A percentile compares a stretch with the other conserved stretches of the same genome.
Evolutionary conservation across 148 eudicot genomes (phyloP).

Genomic region (Amaranthus palmeri): DNA sequence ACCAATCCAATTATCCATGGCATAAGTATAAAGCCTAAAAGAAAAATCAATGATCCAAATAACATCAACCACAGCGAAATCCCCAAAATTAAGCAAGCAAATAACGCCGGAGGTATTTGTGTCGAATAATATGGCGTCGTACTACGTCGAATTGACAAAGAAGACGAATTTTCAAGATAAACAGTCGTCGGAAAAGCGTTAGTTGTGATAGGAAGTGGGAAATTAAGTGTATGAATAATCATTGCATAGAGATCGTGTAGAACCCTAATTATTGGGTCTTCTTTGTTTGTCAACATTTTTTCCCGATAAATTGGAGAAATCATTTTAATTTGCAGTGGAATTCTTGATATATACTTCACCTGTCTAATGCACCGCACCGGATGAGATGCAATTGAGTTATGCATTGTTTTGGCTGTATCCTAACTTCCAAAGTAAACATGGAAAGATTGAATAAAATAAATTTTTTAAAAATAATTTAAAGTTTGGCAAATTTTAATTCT

Average conservation of each 20-base stretch:
- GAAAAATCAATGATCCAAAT: slow-evolving; percentile 47
- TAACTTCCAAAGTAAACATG: no score
- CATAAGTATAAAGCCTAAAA: slow-evolving; percentile 60
- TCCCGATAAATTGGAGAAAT: no score
- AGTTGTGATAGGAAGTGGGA: slow-evolving; percentile 26
- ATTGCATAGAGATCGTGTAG: slow-evolving; percentile 44
- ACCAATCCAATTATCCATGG: slow-evolving; percentile 56
- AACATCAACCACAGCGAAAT: slow-evolving; percentile 67
- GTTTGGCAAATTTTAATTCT: no score
- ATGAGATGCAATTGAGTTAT: no score
- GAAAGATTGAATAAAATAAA: no score
- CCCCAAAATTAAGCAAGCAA: slow-evolving; percentile 52
- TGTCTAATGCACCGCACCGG: no score
- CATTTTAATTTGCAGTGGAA: no score
- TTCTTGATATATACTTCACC: no score
- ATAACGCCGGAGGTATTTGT: slow-evolving; percentile 37
- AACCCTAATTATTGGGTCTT: slow-evolving; percentile 36
- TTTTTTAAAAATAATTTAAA: no score
- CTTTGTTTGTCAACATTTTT: slow-evolving; percentile 15
- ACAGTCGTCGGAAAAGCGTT: slow-evolving; percentile 26
- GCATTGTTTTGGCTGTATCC: no score
- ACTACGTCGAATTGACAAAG: slow-evolving; percentile 5
- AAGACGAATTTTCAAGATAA: slow-evolving; percentile 3
- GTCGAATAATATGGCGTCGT: slow-evolving; percentile 8
- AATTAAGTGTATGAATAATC: slow-evolving; percentile 38